These are phyloP conservation scores for Sphagnum fallax DNA, from an alignment of 228 moss, liverwort and hornwort species.

Conservation along the genomic window DNA sequence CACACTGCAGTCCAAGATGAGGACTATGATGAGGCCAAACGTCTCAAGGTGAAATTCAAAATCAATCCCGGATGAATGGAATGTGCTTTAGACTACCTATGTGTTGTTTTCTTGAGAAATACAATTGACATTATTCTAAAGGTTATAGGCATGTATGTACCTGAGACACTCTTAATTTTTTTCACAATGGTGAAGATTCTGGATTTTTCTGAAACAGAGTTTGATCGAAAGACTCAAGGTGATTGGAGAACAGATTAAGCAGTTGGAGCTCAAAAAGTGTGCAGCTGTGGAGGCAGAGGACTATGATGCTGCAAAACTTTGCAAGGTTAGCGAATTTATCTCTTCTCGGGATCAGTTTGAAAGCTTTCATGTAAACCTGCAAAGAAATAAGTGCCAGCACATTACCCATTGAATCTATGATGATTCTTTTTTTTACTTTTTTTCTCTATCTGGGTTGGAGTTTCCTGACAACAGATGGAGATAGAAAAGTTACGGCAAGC, in stretches of 20 bases:
- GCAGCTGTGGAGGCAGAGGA: constrained; percentile 73
- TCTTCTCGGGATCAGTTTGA: background rate
- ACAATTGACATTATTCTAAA: background rate
- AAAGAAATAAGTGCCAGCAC: too few species aligned
- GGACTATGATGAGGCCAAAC: constrained; percentile 93
- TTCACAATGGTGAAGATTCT: too few species aligned
- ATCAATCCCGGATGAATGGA: background rate
- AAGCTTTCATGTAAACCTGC: background rate
- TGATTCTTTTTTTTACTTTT: too few species aligned
- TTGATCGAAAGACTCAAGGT: constrained; percentile 64
- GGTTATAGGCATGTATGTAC: too few species aligned
- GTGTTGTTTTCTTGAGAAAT: too few species aligned
- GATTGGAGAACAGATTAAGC: constrained; percentile 64
- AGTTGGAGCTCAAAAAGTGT: constrained; percentile 63
- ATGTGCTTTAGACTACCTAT: background rate
- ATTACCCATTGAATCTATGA: too few species aligned
- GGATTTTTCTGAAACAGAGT: constrained; percentile 6
- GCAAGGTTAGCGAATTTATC: constrained; percentile 43
- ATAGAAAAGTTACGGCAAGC: constrained; percentile 53
- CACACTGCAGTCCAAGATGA: constrained; percentile 58
- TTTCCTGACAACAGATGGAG: constrained; percentile 32
- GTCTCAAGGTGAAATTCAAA: constrained; percentile 48
- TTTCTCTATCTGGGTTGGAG: background rate
- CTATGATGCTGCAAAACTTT: constrained; percentile 78
- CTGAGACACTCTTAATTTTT: too few species aligned